Conservation (phyloP, 2,329 filamentous ascomycete species). For the Epichloe aotearoae region DNA sequence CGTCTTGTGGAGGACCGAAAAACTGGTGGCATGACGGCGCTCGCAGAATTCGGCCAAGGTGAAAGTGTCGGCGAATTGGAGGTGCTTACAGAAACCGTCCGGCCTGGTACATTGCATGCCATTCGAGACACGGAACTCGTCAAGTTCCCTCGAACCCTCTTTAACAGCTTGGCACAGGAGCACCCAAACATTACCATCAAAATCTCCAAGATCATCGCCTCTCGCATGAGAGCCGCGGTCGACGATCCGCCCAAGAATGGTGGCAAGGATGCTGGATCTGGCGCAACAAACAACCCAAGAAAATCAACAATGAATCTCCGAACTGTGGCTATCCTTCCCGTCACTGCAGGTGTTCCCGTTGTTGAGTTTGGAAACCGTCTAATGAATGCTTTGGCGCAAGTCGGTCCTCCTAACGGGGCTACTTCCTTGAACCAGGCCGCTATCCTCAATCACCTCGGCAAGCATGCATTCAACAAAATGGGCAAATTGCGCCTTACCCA, state of each 20-base stretch:
- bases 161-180: slow-evolving; percentile 94
- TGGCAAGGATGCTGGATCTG: slow-evolving; percentile 50
- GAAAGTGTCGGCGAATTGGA: slow-evolving; percentile 96
- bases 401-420: slow-evolving; percentile 79
- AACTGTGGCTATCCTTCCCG: slow-evolving; percentile 83
- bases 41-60: slow-evolving; percentile 89
- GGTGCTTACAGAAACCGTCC: slow-evolving; percentile 83
- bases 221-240: slow-evolving; percentile 79
- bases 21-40: slow-evolving; percentile 70
- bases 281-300: slow-evolving; percentile 37
- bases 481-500: slow-evolving; percentile 92
- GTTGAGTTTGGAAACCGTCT: slow-evolving; percentile 87
- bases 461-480: slow-evolving; percentile 95
- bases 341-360: slow-evolving; percentile 83
- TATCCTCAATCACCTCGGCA: slow-evolving; percentile 86
- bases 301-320: slow-evolving; percentile 85
- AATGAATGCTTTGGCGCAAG: slow-evolving; percentile 76
- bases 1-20: slow-evolving; percentile 72
- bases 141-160: slow-evolving; percentile 88
- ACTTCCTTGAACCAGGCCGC: slow-evolving; percentile 87
- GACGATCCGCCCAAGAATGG: slow-evolving; percentile 63
- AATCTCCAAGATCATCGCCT: slow-evolving; percentile 96
- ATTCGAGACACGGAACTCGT: slow-evolving; percentile 94
- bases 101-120: slow-evolving; percentile 85
- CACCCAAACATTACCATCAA: slow-evolving; percentile 98